These are phyloP conservation scores for Wickerhamiella australiensis DNA, from an alignment of 805 yeast species.

Conservation along the genomic window DNA sequence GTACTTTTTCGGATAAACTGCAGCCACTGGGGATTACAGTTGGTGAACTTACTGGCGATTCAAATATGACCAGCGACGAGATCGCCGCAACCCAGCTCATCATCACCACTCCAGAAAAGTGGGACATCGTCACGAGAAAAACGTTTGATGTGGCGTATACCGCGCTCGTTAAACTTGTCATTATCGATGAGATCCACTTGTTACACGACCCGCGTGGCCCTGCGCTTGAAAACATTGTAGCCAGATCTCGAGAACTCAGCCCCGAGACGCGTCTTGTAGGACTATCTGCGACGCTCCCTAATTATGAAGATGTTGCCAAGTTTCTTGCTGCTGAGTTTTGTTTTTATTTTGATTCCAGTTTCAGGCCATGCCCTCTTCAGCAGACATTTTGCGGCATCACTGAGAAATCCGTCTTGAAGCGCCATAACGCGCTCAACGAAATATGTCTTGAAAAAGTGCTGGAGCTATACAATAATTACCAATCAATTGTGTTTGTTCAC, in stretches of 20 bases:
- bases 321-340: constrained; percentile 52
- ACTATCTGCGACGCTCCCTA: constrained; percentile 85
- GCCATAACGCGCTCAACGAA: constrained; percentile 72
- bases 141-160: constrained; percentile 53
- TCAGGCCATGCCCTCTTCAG: constrained; percentile 83
- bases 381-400: constrained; percentile 84
- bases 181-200: constrained; percentile 86
- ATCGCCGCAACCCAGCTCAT: constrained; percentile 66
- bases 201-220: constrained; percentile 94
- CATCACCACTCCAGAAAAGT: constrained; percentile 92
- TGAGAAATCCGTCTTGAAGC: constrained; percentile 67
- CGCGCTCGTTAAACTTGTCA: constrained; percentile 52
- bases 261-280: constrained; percentile 58
- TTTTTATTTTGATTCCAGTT: constrained; percentile 72
- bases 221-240: constrained; percentile 75
- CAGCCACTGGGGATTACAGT: constrained; percentile 54
- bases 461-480: constrained; percentile 50
- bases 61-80: constrained; percentile 61
- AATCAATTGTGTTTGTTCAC: constrained; percentile 82
- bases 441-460: constrained; percentile 73
- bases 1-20: constrained; percentile 68
- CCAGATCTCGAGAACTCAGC: constrained; percentile 47
- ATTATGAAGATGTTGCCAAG: constrained; percentile 72
- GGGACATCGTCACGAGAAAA: constrained; percentile 93
- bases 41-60: constrained; percentile 84